Evolutionary conservation across 2,329 filamentous ascomycete genomes (phyloP).

Genomic region (Blastomyces gilchristii): DNA sequence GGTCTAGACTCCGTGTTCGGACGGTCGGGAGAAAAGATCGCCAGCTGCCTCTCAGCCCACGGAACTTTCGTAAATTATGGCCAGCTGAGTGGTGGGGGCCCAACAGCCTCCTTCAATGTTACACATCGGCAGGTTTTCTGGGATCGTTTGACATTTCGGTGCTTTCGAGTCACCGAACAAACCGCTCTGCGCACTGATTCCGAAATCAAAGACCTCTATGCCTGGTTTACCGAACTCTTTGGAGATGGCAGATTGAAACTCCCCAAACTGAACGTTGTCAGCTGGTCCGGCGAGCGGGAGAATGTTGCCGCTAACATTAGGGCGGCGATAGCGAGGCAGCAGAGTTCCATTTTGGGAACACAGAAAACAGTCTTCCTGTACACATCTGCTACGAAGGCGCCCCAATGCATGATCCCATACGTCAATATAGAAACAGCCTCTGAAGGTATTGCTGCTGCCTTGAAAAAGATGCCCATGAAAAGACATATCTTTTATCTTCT

Average conservation of each 20-base stretch:
- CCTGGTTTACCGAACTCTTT: background rate
- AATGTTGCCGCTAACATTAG: background rate
- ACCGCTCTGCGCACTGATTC: constrained; percentile 1
- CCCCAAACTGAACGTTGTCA: background rate
- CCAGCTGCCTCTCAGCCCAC: constrained; percentile 12
- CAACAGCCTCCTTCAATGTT: background rate
- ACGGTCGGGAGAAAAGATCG: constrained; percentile 12
- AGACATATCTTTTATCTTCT: background rate
- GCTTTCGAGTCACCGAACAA: background rate
- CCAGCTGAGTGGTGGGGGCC: constrained; percentile 11
- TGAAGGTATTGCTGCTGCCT: background rate
- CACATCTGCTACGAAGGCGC: background rate
- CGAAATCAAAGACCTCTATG: constrained; percentile 6
- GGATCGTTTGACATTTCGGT: constrained; percentile 1
- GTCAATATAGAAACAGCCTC: background rate
- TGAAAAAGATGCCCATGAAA: background rate
- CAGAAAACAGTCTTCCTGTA: background rate
- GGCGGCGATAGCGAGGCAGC: background rate
- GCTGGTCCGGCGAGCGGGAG: background rate
- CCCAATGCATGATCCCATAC: background rate
- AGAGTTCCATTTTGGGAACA: background rate
- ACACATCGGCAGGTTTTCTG: background rate
- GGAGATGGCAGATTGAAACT: background rate
- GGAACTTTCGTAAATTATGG: constrained; percentile 17
- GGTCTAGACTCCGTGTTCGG: constrained; percentile 17